Evolutionary conservation across 2,329 filamentous ascomycete genomes (phyloP).

Genomic region (Exophiala phaeomuriformis): DNA sequence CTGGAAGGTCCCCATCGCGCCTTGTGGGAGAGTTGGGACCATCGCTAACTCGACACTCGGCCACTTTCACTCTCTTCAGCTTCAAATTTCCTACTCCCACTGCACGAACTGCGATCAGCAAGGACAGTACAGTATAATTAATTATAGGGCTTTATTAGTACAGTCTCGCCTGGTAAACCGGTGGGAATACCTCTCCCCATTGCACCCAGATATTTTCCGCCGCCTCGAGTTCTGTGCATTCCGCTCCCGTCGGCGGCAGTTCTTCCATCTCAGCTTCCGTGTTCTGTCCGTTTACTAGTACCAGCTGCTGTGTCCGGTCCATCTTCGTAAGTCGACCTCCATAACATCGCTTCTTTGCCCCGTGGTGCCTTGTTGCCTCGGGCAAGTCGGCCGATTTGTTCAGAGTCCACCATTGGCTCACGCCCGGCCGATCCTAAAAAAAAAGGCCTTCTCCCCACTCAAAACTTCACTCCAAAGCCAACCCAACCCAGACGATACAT

Average conservation of each 20-base stretch:
- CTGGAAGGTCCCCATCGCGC: not conserved
- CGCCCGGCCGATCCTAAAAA: constrained; percentile 19
- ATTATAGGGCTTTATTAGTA: not conserved
- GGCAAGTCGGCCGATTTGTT: constrained; percentile 17
- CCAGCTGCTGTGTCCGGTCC: constrained; percentile 19
- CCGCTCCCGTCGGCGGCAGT: not conserved
- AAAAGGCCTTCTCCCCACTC: constrained; percentile 24
- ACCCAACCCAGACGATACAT: constrained; percentile 7
- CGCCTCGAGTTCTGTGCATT: not conserved
- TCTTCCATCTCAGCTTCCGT: constrained; percentile 7
- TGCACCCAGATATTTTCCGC: not conserved
- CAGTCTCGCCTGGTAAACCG: constrained; percentile 5
- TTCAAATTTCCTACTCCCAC: constrained; percentile 14
- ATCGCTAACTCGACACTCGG: not conserved
- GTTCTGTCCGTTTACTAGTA: constrained; percentile 22
- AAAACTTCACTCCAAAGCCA: constrained; percentile 8
- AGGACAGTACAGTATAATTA: not conserved
- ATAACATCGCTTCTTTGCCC: constrained; percentile 3
- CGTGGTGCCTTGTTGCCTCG: constrained; percentile 9
- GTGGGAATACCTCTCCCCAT: not conserved
- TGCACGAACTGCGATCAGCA: not conserved
- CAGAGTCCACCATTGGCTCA: constrained; percentile 20
- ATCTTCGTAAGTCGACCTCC: constrained; percentile 22
- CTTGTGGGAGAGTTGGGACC: not conserved
- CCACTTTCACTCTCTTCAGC: not conserved